Conservation (phyloP, 78 protist species). For the Mantamonas sphyraenae region DNA sequence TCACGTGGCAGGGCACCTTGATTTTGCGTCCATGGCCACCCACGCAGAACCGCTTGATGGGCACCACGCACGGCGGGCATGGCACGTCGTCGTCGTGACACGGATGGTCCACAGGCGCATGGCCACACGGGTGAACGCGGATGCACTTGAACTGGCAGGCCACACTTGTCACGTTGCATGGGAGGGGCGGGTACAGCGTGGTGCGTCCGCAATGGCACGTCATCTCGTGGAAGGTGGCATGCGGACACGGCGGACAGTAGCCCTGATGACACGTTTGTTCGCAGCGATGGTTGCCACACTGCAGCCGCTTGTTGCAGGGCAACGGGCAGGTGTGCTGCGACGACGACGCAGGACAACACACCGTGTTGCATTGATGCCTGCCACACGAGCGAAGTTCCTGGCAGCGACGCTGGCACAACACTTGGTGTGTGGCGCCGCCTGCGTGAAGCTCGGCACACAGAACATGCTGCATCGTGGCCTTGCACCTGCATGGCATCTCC, state of each 20-base stretch:
- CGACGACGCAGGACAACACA: no score
- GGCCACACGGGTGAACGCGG: conserved; percentile 49
- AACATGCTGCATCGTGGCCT: no score
- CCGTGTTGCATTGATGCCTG: no score
- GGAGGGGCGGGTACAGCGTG: background rate
- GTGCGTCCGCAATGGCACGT: background rate
- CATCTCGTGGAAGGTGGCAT: background rate
- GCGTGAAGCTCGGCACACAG: no score
- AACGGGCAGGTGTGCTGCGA: background rate
- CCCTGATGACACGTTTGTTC: background rate
- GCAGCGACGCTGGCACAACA: no score
- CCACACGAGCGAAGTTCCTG: no score
- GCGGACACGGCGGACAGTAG: background rate
- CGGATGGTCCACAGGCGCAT: conserved; percentile 26
- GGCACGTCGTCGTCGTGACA: conserved; percentile 41
- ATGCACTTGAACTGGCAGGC: conserved; percentile 41
- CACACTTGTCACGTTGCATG: background rate
- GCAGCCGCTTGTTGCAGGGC: background rate
- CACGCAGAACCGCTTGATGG: conserved; percentile 33
- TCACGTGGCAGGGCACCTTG: conserved; percentile 39
- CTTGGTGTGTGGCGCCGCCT: no score
- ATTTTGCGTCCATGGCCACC: conserved; percentile 59
- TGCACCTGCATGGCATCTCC: no score
- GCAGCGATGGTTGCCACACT: conserved; percentile 1
- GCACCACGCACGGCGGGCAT: conserved; percentile 53